Evolutionary conservation across 176 grass and related monocot species (phyloP).

Genomic region (Rhynchospora tenuis): DNA sequence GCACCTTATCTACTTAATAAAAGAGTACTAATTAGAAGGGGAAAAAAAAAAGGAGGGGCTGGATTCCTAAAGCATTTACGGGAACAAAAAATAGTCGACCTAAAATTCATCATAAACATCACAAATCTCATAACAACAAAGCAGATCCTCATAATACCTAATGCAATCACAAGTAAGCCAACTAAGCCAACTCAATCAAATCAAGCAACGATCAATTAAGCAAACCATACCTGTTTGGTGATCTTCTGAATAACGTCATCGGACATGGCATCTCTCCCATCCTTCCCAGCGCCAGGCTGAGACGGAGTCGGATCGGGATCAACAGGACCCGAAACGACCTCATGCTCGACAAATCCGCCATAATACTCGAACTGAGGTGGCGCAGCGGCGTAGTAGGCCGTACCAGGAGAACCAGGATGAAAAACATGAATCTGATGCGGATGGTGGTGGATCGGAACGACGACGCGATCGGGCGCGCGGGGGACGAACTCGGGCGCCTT

Average conservation of each 20-base stretch:
- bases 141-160: background rate
- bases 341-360: conserved; percentile 34
- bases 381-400: conserved; percentile 43
- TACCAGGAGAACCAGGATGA: conserved; percentile 29
- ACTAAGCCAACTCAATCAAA: background rate
- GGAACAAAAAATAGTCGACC: background rate
- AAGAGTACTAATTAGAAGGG: background rate
- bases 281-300: conserved; percentile 12
- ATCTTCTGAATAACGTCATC: conserved; percentile 78
- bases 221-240: conserved; percentile 63
- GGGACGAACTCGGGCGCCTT: conserved; percentile 88
- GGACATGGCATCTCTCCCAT: conserved; percentile 37
- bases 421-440: conserved; percentile 48
- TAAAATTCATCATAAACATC: background rate
- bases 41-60: background rate
- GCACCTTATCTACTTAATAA: background rate
- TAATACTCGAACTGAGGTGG: conserved; percentile 67
- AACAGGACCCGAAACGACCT: conserved; percentile 26
- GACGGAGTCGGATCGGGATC: conserved; percentile 16
- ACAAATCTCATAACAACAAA: background rate
- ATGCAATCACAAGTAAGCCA: background rate
- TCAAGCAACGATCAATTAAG: background rate
- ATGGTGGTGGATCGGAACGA: conserved; percentile 11
- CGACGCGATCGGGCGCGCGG: conserved; percentile 29
- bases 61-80: background rate